These are phyloP conservation scores for Rhizopogon rudus DNA, from an alignment of 768 basidiomycete species.

Conservation along the genomic window DNA sequence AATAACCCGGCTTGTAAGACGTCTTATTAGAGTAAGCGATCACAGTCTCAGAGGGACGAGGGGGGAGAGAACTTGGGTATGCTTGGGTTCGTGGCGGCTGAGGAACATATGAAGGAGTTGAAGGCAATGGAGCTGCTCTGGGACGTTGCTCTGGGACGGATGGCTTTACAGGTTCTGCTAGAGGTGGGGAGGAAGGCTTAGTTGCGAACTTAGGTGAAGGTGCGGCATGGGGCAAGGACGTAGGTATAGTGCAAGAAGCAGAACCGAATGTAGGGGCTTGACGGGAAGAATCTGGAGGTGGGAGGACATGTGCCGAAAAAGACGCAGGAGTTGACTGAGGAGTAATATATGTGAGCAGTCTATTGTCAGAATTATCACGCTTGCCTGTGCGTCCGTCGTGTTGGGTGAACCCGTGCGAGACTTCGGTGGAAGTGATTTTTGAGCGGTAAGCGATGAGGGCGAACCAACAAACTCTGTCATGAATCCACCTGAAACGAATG, in stretches of 20 bases:
- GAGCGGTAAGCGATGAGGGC: constrained; percentile 16
- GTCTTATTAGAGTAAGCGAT: constrained; percentile 9
- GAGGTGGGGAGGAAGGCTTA: constrained; percentile 8
- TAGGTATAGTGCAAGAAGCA: not conserved
- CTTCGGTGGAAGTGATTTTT: constrained; percentile 8
- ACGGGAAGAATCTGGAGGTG: constrained; percentile 1
- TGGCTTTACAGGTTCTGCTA: constrained; percentile 5
- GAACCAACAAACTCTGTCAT: constrained; percentile 38
- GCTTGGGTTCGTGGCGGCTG: constrained; percentile 10
- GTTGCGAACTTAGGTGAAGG: not conserved
- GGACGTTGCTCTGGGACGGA: constrained; percentile 10
- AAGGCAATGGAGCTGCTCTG: not conserved
- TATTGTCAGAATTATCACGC: not conserved
- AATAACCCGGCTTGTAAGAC: constrained; percentile 18
- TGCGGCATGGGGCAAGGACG: not conserved
- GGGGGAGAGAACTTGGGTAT: constrained; percentile 10
- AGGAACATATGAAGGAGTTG: constrained; percentile 7
- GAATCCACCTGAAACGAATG: constrained; percentile 50
- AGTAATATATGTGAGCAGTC: not conserved
- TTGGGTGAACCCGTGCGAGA: constrained; percentile 4
- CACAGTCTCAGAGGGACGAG: constrained; percentile 12
- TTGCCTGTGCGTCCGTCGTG: constrained; percentile 2
- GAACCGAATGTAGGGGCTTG: constrained; percentile 15
- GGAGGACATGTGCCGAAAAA: not conserved
- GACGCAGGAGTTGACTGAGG: not conserved